Conservation (phyloP, 129 eudicot genomes). For the Artemisia tridentata region DNA sequence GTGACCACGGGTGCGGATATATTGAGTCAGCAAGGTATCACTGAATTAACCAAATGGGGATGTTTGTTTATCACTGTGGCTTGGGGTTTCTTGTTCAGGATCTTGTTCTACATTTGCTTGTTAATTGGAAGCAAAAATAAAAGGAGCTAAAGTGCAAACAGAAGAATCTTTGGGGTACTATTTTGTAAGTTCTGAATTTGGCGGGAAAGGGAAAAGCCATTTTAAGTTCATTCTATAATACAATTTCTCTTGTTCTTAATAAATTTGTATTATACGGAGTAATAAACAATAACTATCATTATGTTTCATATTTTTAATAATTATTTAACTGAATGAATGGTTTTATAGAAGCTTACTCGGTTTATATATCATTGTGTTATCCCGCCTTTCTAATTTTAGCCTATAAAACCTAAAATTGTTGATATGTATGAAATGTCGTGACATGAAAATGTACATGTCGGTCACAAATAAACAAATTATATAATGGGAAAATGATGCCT, state of each 20-base stretch:
- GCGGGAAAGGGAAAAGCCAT: conserved; percentile 29
- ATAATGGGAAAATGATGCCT: too few species aligned
- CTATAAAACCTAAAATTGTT: not conserved
- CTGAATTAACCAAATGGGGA: conserved; percentile 65
- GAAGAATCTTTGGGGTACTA: not conserved
- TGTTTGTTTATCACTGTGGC: conserved; percentile 73
- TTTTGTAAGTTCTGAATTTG: conserved; percentile 25
- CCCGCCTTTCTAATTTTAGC: not conserved
- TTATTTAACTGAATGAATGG: not conserved
- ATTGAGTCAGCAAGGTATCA: conserved; percentile 70
- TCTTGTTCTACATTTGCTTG: conserved; percentile 71
- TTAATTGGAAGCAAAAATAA: conserved; percentile 89
- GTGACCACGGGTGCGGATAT: conserved; percentile 76
- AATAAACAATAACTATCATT: conserved; percentile 3
- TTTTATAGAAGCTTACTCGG: too few species aligned
- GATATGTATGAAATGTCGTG: not conserved
- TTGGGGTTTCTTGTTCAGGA: conserved; percentile 92
- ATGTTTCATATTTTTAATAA: conserved; percentile 15
- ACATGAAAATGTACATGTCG: conserved; percentile 4
- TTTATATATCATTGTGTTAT: too few species aligned
- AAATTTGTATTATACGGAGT: conserved; percentile 14
- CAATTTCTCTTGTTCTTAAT: not conserved
- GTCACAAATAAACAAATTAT: conserved; percentile 1
- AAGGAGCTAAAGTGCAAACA: conserved; percentile 51
- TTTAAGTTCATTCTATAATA: conserved; percentile 9